Percentiles rank a stretch among this genome's conserved stretches.
These are phyloP conservation scores for Malus sylvestris DNA, from an alignment of 306 rosid species.

Conservation along the genomic window DNA sequence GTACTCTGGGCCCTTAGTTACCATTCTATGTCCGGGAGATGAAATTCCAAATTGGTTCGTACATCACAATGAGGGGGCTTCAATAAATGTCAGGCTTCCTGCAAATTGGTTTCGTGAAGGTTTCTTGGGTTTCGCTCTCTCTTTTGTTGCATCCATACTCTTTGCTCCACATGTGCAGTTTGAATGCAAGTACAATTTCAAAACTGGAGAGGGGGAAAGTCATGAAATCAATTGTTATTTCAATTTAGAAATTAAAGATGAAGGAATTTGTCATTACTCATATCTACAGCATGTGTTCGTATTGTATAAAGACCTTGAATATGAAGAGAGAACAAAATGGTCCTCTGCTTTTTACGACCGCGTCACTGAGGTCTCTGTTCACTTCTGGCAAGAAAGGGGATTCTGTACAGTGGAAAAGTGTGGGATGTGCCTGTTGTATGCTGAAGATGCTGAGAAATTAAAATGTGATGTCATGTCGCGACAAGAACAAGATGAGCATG, in stretches of 20 bases:
- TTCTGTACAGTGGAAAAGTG: background rate
- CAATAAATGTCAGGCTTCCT: slow-evolving; percentile 11
- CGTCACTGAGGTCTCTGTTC: background rate
- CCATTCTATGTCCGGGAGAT: background rate
- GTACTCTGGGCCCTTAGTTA: background rate
- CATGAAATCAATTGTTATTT: no score
- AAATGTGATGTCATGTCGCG: background rate
- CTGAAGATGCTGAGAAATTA: background rate
- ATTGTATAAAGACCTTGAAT: background rate
- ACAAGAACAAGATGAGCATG: background rate
- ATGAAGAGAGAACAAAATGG: background rate
- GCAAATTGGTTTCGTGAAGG: background rate
- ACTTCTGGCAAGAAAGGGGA: background rate
- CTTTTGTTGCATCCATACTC: background rate
- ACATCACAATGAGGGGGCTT: background rate
- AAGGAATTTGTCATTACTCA: no score
- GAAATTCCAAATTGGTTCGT: slow-evolving; percentile 14
- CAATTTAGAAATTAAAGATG: no score
- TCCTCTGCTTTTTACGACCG: background rate
- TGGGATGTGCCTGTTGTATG: background rate
- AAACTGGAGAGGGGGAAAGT: no score
- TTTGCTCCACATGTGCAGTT: no score
- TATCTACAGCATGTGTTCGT: no score
- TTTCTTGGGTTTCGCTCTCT: slow-evolving; percentile 13
- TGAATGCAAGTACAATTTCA: background rate